Evolutionary conservation across 345 rosid species (phyloP).

Genomic region (Corchorus olitorius): DNA sequence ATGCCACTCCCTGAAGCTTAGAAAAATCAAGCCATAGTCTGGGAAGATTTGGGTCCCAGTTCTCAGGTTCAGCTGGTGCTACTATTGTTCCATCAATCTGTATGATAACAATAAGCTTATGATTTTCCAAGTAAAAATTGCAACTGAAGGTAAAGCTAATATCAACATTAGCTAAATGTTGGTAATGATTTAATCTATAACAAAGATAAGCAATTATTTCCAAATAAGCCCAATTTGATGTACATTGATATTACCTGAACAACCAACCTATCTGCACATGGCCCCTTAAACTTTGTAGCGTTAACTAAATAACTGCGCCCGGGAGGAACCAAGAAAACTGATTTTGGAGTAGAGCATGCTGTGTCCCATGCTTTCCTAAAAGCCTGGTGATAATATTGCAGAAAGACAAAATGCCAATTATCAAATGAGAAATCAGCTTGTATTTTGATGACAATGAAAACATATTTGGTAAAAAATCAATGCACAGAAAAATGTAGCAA

Average conservation of each 20-base stretch:
- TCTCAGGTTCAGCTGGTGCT: constrained; percentile 86
- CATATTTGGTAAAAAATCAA: background rate
- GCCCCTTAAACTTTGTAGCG: constrained; percentile 86
- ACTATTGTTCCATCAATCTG: constrained; percentile 94
- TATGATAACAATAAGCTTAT: background rate
- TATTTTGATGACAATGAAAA: background rate
- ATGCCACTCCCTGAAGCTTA: constrained; percentile 64
- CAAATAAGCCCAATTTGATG: background rate
- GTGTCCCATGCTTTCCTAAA: constrained; percentile 73
- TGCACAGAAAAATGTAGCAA: background rate
- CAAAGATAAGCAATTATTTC: background rate
- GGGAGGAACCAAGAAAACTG: constrained; percentile 80
- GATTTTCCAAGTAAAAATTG: background rate
- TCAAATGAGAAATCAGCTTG: constrained; percentile 1
- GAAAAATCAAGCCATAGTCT: constrained; percentile 89
- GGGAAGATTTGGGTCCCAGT: constrained; percentile 75
- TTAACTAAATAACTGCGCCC: constrained; percentile 69
- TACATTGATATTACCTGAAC: constrained; percentile 61
- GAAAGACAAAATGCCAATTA: background rate
- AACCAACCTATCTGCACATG: constrained; percentile 69
- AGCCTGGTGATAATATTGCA: constrained; percentile 47
- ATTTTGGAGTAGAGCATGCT: constrained; percentile 64
- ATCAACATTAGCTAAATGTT: background rate
- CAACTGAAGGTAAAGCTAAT: background rate
- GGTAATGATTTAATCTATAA: background rate